These are phyloP conservation scores for Hirschioporus abietinus DNA, from an alignment of 768 basidiomycete genomes.

Conservation along the genomic window DNA sequence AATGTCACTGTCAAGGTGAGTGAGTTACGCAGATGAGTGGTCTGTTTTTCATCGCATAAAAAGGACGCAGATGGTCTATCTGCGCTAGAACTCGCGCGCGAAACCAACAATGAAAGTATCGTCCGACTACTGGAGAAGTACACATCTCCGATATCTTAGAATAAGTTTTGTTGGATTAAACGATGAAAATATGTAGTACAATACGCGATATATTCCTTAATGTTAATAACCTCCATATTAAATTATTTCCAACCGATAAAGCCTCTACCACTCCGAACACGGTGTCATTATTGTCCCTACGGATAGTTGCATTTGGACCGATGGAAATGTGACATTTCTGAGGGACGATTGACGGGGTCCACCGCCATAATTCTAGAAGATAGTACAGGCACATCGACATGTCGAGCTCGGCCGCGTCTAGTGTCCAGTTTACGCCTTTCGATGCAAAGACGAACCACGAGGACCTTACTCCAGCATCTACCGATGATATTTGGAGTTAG, in stretches of 20 bases:
- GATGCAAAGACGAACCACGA: background rate
- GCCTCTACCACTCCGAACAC: background rate
- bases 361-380: background rate
- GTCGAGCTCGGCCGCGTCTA: too few relatives aligned
- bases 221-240: background rate
- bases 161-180: background rate
- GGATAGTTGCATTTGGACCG: background rate
- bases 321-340: background rate
- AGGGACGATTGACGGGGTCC: too few relatives aligned
- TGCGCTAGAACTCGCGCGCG: slow-evolving; percentile 52
- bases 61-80: slow-evolving; percentile 68
- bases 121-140: slow-evolving; percentile 29
- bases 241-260: background rate
- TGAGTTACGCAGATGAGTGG: slow-evolving; percentile 9
- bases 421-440: too few relatives aligned
- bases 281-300: background rate
- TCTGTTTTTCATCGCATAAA: slow-evolving; percentile 6
- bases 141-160: background rate
- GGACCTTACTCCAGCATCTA: background rate
- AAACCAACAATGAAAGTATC: slow-evolving; percentile 54
- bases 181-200: background rate
- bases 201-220: background rate
- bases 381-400: background rate
- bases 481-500: slow-evolving; percentile 51
- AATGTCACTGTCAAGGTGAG: slow-evolving; percentile 58